Evolutionary conservation across 208 protist species (phyloP).

Genomic region (Leishmania major): DNA sequence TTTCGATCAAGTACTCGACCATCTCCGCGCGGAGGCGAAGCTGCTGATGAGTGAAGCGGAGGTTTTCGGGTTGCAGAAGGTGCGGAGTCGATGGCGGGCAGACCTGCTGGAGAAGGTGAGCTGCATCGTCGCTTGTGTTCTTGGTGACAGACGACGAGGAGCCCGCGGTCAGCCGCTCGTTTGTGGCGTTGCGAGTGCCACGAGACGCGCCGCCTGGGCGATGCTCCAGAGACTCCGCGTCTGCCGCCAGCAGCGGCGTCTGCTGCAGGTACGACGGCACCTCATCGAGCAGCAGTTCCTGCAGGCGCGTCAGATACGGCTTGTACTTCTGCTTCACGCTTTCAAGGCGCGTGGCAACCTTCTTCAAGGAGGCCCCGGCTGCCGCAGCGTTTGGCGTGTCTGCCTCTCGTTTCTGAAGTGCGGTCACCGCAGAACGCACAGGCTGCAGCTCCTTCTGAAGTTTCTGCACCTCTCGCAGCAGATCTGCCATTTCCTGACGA

Average conservation of each 20-base stretch:
- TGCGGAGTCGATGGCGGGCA: conserved; percentile 64
- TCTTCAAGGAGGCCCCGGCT: conserved; percentile 71
- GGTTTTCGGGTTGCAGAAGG: conserved; percentile 52
- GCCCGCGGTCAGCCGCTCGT: not conserved
- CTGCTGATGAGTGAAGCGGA: conserved; percentile 40
- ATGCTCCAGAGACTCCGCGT: conserved; percentile 3
- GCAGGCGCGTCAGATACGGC: conserved; percentile 34
- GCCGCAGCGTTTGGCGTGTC: conserved; percentile 56
- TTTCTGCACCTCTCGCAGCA: conserved; percentile 74
- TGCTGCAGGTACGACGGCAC: conserved; percentile 51
- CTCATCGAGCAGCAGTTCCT: conserved; percentile 43
- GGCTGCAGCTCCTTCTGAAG: conserved; percentile 80
- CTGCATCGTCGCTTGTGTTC: conserved; percentile 16
- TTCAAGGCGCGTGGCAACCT: conserved; percentile 57
- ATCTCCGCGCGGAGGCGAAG: conserved; percentile 77
- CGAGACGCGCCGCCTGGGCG: not conserved
- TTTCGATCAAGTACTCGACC: conserved; percentile 80
- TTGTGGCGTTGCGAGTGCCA: not conserved
- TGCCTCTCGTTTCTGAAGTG: conserved; percentile 68
- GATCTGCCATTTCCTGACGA: conserved; percentile 57
- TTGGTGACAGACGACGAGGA: conserved; percentile 1
- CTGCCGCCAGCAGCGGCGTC: conserved; percentile 40
- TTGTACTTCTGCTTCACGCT: conserved; percentile 63
- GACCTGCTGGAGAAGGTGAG: conserved; percentile 41
- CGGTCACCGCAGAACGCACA: conserved; percentile 67